Percentiles rank a stretch among this genome's conserved stretches.
These are phyloP conservation scores for Podaxis pistillaris DNA, from an alignment of 768 basidiomycete genomes.

Conservation along the genomic window DNA sequence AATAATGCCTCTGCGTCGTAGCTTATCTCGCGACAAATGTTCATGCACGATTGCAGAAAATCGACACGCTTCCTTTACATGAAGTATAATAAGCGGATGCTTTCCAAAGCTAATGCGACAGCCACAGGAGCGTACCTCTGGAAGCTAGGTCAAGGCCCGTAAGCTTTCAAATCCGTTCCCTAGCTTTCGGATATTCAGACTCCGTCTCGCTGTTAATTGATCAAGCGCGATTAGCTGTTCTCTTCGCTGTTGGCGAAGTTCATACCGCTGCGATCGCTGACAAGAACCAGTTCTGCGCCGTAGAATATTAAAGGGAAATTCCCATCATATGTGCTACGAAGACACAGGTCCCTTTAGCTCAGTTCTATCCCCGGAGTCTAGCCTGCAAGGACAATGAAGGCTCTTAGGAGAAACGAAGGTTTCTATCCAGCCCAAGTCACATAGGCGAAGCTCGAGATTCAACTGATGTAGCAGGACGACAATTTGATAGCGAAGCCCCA, in stretches of 20 bases:
- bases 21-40: not conserved
- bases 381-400: not conserved
- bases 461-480: conserved; percentile 5
- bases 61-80: not conserved
- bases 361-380: not conserved
- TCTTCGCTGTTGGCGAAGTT: not conserved
- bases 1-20: not conserved
- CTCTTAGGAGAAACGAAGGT: not conserved
- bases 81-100: conserved; percentile 4
- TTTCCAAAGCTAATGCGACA: conserved; percentile 7
- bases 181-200: not conserved
- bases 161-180: conserved; percentile 9
- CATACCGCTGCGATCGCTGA: not conserved
- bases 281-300: not conserved
- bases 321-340: not conserved
- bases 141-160: not conserved
- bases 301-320: not conserved
- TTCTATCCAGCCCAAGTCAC: conserved; percentile 6
- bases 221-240: not conserved
- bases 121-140: conserved; percentile 11
- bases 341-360: conserved; percentile 1
- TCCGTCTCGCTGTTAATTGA: conserved; percentile 1
- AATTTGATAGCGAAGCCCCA: conserved; percentile 10
- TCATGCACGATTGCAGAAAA: not conserved
- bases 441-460: conserved; percentile 1